Base-by-base conservation (phyloP, 2,329 filamentous ascomycete species). In the Epichloe hybrida region DNA sequence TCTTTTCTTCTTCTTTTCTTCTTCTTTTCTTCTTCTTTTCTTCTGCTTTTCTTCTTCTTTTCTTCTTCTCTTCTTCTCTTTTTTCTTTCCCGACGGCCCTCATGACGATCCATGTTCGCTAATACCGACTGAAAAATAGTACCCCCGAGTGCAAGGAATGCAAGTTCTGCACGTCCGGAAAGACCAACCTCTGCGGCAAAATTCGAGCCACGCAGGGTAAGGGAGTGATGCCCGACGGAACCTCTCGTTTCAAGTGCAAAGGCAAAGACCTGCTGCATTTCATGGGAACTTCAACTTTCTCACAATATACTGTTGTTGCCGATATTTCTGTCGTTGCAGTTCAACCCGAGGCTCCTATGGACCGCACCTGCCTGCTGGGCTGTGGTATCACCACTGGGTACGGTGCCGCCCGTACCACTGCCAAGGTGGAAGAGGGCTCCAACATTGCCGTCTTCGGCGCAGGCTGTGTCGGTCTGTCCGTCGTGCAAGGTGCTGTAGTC, bases 91-190 rank as follows among this genome's bases (percentile, higher is more conserved):
- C 27, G 27, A 31, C 27, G 9, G 27, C 27, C 27, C 27, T 31
- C 27, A 9, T 31, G 11, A 31, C 27, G 27, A 31, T 11, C 9
- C 27, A 11, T 44, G 11, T 34, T 34, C n/a, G 8, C 35, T 46
- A 38, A 46, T 2, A 4, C 11, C 20, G 23, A 21, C 13, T 1
- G 11, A 41, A 12, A 20, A 36, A 2, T 11, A 95, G 89, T 77
- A 97, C 90, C 45, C 93, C 93, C 58, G 91, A 97, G 75, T 97
- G 93, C 76, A 77, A 81, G 60, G 91, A 97, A 71, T 98, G 93
- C 83, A 97, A 97, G 76, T 97, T 97, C 80, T 98, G 93, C 84
- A 93, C 88, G 72, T 97, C 91, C 41, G 93, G 91, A 73, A 98
- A 98, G 83, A 97, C 91, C 63, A 95, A 97, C 73, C 85, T 97